Evolutionary conservation across 2,329 filamentous ascomycete genomes (phyloP), one percentile per base, ranked within the genome.

Genomic region (Dothistroma pini): DNA sequence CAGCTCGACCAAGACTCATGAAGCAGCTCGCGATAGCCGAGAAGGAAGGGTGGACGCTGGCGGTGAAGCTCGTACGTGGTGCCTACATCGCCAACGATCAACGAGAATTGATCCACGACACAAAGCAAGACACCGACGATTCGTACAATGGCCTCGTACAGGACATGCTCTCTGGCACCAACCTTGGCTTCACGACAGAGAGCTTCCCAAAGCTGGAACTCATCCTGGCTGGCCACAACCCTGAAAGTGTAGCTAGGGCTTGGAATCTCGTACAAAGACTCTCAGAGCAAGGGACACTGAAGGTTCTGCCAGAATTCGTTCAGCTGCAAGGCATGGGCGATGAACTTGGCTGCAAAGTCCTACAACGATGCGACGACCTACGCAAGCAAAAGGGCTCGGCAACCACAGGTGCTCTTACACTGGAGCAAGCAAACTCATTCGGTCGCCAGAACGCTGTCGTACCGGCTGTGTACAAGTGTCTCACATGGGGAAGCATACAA

Each of bases 11-110:
- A 2, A 83, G 78, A 44, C 71, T 84, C 16, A 71, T 76, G 31
- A 68, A 72, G 44, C 80, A 84, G 59, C 72, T 84, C 1, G 70
- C 75, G 21, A 74, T 77, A 19, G 77, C 82, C 4, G 73, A 77
- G 25, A 63, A 71, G 34, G 78, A 83, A 60, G 77, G 77, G n/a
- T 84, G 80, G 75, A 78, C 75, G 0, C 71, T 82, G 0, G 81
- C 77, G 3, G 76, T 83, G 52, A 84, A 84, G 71, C 74, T 84
- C 1, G 81, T 84, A 4, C 76, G 81, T 7, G 81, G 81, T 12
- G 81, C 81, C 10, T 84, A 84, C 65, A 78, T 84, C 59, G 76
- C 76, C 59, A 80, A 75, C 22, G 82, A 84, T 59, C 73, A 61
- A 14, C 54, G 70, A 11, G 56, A 60, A 8, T 44, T 63, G 21